A percentile compares a stretch with the other conserved stretches of the same genome.
Conservation (phyloP, 2,329 filamentous ascomycete genomes). For the Aureobasidium zeae region DNA sequence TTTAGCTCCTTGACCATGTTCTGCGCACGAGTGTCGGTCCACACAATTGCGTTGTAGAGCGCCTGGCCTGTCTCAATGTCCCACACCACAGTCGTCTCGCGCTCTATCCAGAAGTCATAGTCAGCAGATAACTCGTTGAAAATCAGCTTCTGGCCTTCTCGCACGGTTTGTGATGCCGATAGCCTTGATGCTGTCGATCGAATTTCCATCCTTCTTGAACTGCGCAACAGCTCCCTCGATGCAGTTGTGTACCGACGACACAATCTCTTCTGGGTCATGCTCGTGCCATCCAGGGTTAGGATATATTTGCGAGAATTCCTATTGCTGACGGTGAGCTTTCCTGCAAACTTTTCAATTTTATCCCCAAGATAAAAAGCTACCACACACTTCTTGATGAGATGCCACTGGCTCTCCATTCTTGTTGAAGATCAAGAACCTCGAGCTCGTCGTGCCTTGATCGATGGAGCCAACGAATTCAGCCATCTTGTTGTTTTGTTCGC, state of each 20-base stretch:
- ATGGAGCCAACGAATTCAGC: slow-evolving; percentile 67
- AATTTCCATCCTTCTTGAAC: slow-evolving; percentile 62
- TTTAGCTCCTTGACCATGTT: slow-evolving; percentile 70
- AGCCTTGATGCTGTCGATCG: slow-evolving; percentile 58
- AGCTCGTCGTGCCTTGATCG: slow-evolving; percentile 83
- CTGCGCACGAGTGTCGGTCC: slow-evolving; percentile 77
- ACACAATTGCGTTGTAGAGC: slow-evolving; percentile 76
- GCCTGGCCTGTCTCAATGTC: slow-evolving; percentile 71
- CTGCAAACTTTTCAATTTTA: no score
- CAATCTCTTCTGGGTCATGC: slow-evolving; percentile 70
- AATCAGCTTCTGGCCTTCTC: neutral
- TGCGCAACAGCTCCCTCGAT: slow-evolving; percentile 65
- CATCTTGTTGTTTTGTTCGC: slow-evolving; percentile 6
- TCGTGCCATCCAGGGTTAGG: slow-evolving; percentile 89
- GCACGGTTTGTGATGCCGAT: slow-evolving; percentile 68
- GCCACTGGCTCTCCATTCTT: slow-evolving; percentile 66
- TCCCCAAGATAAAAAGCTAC: neutral
- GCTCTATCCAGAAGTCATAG: slow-evolving; percentile 42
- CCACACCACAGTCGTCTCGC: slow-evolving; percentile 82
- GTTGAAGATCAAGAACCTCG: slow-evolving; percentile 85
- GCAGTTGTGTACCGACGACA: slow-evolving; percentile 66
- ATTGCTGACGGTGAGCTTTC: neutral
- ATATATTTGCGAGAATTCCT: slow-evolving; percentile 73
- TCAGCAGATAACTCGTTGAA: no score
- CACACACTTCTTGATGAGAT: slow-evolving; percentile 59